Evolutionary conservation across 1,139 yeast genomes (phyloP).

Genomic region (Suhomyces atakaporum): DNA sequence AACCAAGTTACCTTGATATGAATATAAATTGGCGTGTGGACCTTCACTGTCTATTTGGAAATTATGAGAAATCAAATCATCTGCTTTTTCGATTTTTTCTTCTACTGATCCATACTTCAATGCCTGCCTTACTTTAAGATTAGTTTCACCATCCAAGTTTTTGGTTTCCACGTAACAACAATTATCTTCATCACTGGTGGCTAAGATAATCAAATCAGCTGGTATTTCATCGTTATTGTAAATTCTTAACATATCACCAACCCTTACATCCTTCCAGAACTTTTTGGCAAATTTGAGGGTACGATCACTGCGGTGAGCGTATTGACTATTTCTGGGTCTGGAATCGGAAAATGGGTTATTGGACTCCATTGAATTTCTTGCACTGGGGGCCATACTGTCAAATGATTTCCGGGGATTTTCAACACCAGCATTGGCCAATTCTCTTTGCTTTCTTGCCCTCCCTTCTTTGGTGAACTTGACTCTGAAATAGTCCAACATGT

Average conservation of each 20-base stretch:
- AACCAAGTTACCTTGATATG: constrained; percentile 52
- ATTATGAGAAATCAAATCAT: constrained; percentile 41
- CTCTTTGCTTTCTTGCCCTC: constrained; percentile 33
- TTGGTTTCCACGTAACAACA: constrained; percentile 61
- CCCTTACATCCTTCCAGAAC: constrained; percentile 56
- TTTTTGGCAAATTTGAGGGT: constrained; percentile 35
- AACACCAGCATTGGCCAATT: constrained; percentile 18
- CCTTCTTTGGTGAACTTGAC: constrained; percentile 41
- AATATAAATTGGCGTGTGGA: constrained; percentile 55
- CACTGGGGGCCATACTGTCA: constrained; percentile 26
- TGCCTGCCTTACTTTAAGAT: constrained; percentile 55
- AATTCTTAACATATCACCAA: constrained; percentile 55
- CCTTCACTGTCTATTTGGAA: constrained; percentile 56
- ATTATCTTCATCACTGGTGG: constrained; percentile 56
- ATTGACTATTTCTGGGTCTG: constrained; percentile 4
- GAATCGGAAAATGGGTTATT: constrained; percentile 25
- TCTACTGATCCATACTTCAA: constrained; percentile 43
- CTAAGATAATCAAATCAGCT: constrained; percentile 52
- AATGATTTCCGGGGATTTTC: constrained; percentile 31
- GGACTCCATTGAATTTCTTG: constrained; percentile 10
- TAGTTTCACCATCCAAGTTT: constrained; percentile 63
- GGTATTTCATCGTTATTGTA: constrained; percentile 61
- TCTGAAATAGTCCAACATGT: constrained; percentile 31
- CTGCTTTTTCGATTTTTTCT: constrained; percentile 39
- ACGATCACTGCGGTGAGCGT: constrained; percentile 15